Percentiles rank a stretch among this genome's conserved stretches.
Evolutionary conservation across 441 rosid genomes (phyloP).

Genomic region (Mallotus repandus): DNA sequence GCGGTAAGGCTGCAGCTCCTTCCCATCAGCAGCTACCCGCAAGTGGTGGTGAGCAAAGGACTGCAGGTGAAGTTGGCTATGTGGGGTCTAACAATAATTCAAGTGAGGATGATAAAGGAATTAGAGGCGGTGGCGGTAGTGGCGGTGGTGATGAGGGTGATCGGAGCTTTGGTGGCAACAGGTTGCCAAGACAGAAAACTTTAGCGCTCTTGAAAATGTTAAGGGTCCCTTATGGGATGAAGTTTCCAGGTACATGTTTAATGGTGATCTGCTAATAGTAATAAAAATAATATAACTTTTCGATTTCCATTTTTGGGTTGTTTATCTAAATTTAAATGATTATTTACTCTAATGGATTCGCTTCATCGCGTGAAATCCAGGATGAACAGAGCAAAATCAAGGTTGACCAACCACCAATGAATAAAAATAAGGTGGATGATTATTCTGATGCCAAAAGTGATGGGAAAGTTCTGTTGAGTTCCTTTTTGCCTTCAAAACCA

Average conservation of each 20-base stretch:
- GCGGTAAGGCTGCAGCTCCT: too few relatives aligned
- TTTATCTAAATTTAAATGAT: too few relatives aligned
- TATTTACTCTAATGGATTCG: constrained; percentile 65
- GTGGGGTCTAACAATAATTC: too few relatives aligned
- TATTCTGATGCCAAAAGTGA: constrained; percentile 37
- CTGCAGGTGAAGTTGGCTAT: constrained; percentile 14
- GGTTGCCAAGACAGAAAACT: too few relatives aligned
- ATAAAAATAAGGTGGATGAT: constrained; percentile 45
- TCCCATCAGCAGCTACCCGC: neutral
- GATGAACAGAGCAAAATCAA: constrained; percentile 78
- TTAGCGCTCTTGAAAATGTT: too few relatives aligned
- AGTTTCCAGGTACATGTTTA: too few relatives aligned
- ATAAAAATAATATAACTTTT: too few relatives aligned
- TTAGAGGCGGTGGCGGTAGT: constrained; percentile 10
- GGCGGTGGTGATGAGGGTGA: constrained; percentile 32
- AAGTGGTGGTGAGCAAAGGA: neutral
- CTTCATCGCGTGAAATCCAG: constrained; percentile 87
- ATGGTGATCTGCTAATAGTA: too few relatives aligned
- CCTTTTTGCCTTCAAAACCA: constrained; percentile 73
- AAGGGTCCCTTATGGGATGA: too few relatives aligned
- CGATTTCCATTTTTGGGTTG: too few relatives aligned
- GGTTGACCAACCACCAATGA: constrained; percentile 36
- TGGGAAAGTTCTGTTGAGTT: constrained; percentile 66
- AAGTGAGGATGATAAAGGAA: constrained; percentile 30
- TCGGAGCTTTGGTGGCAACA: too few relatives aligned